Evolutionary conservation across 148 eudicot genomes (phyloP), one percentile per base, ranked within the genome.

Genomic region (Tetragonia tetragonoides): DNA sequence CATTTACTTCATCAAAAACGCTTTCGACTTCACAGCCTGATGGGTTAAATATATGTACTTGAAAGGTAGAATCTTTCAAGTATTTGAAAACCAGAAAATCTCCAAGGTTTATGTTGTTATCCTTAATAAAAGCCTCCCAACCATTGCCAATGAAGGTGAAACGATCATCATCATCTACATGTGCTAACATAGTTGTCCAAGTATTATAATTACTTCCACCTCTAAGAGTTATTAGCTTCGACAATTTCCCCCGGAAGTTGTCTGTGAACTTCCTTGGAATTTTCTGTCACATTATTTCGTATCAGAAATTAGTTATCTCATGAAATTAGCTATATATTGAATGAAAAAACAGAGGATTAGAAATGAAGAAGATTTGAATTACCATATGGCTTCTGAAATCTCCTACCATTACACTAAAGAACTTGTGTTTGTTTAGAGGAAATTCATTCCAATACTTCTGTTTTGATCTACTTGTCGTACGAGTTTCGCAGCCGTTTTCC

Each of bases 401-500:
- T 51, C 71, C 72, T 12, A 79, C 10, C 77, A 79, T 64, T 46
- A 79, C 20, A 71, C 72, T 79, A 72, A 72, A 79, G 49, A 72
- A 79, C 3, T 56, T 64, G 17, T 79, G 65, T 24, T 64, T 79
- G 56, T 64, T 39, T 62, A 47, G 37, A 64, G 47, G 72, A 49
- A 49, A 21, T 63, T 0, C 66, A 39, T 64, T 53, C 81, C 81
- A 79, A 28, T 72, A 79, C 62, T 79, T 40, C 53, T 64, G 51
- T 41, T 28, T 63, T 15, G 9, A 65, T 65, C 81, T 54, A 72
- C 10, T 8, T 0, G 56, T 53, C 72, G 66, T 28, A 28, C 81
- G 72, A 2, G 53, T 34, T 15, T 18, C 16, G 53, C 81, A 79
- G 15, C 21, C 72, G 7, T 53, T 21, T 40, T 34, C 3, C 81